These are phyloP conservation scores for Rhytidiadelphus loreus DNA, from an alignment of 225 moss, liverwort and hornwort genomes.

Conservation along the genomic window DNA sequence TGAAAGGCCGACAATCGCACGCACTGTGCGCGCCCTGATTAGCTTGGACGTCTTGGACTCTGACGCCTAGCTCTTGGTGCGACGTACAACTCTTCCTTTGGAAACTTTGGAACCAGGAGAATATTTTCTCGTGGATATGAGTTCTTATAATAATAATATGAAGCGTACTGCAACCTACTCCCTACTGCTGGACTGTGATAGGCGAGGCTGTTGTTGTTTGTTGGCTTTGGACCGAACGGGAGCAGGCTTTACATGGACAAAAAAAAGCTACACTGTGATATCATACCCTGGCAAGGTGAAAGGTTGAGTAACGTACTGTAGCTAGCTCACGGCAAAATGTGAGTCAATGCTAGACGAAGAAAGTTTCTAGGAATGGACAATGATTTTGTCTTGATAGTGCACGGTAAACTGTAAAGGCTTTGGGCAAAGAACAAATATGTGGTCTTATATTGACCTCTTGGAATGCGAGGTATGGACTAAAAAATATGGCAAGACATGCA, in stretches of 20 bases:
- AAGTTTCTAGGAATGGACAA: background rate
- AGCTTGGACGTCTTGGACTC: background rate
- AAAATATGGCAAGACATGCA: too few relatives aligned
- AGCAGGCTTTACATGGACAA: background rate
- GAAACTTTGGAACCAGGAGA: background rate
- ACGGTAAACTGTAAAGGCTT: background rate
- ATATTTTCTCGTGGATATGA: background rate
- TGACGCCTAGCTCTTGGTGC: background rate
- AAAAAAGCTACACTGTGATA: too few relatives aligned
- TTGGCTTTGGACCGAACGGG: too few relatives aligned
- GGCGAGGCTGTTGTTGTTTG: background rate
- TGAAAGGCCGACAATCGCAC: background rate
- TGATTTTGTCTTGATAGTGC: background rate
- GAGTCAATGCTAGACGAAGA: background rate
- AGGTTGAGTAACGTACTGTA: too few relatives aligned
- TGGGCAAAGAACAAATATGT: too few relatives aligned
- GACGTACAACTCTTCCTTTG: background rate
- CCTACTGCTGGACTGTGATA: background rate
- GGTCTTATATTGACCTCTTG: background rate
- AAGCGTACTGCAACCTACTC: background rate
- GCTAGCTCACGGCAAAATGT: too few relatives aligned
- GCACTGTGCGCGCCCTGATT: background rate
- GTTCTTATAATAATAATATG: too few relatives aligned
- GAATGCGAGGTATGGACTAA: too few relatives aligned
- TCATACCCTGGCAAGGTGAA: background rate